These are phyloP conservation scores for Fomitopsis serialis DNA, from an alignment of 768 basidiomycete species.

Conservation along the genomic window DNA sequence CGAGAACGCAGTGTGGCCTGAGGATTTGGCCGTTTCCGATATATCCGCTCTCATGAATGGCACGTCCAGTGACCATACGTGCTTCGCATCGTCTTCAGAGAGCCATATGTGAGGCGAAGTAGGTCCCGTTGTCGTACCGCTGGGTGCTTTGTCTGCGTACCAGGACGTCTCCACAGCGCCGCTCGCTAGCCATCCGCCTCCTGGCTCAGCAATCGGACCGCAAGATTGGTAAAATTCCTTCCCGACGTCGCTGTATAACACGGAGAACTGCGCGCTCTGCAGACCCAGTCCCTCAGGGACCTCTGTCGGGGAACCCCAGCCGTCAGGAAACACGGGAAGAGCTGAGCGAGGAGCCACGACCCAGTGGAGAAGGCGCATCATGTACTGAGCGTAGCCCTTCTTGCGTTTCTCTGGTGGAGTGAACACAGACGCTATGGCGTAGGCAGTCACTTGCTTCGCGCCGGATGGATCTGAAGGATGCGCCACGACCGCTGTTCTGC, in stretches of 20 bases:
- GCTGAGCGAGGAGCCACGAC: slow-evolving; percentile 33
- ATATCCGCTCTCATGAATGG: slow-evolving; percentile 30
- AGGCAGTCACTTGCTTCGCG: slow-evolving; percentile 35
- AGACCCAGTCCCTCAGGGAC: slow-evolving; percentile 21
- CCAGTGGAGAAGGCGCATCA: slow-evolving; percentile 64
- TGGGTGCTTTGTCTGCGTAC: slow-evolving; percentile 12
- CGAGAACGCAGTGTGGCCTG: slow-evolving; percentile 23
- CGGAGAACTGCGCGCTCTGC: slow-evolving; percentile 41
- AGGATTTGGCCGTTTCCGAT: slow-evolving; percentile 10
- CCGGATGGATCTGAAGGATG: background rate
- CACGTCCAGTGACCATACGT: slow-evolving; percentile 37
- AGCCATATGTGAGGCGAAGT: slow-evolving; percentile 24
- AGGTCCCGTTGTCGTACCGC: background rate
- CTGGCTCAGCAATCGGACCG: slow-evolving; percentile 27
- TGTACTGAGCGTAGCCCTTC: slow-evolving; percentile 53
- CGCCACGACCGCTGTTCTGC: slow-evolving; percentile 27
- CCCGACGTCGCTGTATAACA: slow-evolving; percentile 52
- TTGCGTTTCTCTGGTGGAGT: slow-evolving; percentile 44
- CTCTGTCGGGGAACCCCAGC: slow-evolving; percentile 40
- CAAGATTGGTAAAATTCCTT: slow-evolving; percentile 36
- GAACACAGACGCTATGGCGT: slow-evolving; percentile 53
- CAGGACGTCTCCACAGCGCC: slow-evolving; percentile 35
- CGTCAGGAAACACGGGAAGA: slow-evolving; percentile 33
- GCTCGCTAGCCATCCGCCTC: slow-evolving; percentile 40
- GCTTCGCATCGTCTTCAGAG: slow-evolving; percentile 28